phyloP scores from a whole-genome alignment of 176 grass and related monocot species.

The Thalia dealbata region DNA sequence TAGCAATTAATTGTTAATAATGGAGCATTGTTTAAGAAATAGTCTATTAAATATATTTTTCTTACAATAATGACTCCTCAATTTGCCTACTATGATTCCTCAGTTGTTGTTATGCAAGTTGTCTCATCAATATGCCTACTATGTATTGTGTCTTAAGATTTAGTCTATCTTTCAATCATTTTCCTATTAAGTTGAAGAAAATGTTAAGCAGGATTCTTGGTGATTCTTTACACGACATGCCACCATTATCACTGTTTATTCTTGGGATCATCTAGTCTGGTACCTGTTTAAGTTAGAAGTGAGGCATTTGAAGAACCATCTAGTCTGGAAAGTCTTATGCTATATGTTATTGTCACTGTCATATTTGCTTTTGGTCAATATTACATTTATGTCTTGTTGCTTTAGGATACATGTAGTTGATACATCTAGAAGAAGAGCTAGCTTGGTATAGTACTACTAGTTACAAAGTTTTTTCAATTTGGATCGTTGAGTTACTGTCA shows the following conservation, averaged over 20 bases:
- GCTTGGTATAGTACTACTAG: too few relatives aligned
- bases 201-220: not conserved
- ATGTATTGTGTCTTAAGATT: not conserved
- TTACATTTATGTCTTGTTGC: not conserved
- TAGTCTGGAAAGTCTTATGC: not conserved
- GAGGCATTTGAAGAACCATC: not conserved
- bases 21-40: too few relatives aligned
- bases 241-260: not conserved
- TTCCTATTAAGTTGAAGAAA: not conserved
- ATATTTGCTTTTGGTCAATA: not conserved
- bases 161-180: not conserved
- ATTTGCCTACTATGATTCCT: not conserved
- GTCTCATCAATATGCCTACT: not conserved
- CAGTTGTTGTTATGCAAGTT: not conserved
- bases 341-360: not conserved
- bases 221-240: not conserved
- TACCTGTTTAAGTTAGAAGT: not conserved
- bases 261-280: not conserved
- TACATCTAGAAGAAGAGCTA: too few relatives aligned
- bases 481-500: too few relatives aligned
- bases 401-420: too few relatives aligned
- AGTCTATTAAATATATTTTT: too few relatives aligned
- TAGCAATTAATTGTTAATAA: too few relatives aligned
- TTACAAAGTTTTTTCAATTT: too few relatives aligned
- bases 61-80: not conserved